Evolutionary conservation across 2,329 filamentous ascomycete species (phyloP).

Genomic region (Aureobasidium sp.): DNA sequence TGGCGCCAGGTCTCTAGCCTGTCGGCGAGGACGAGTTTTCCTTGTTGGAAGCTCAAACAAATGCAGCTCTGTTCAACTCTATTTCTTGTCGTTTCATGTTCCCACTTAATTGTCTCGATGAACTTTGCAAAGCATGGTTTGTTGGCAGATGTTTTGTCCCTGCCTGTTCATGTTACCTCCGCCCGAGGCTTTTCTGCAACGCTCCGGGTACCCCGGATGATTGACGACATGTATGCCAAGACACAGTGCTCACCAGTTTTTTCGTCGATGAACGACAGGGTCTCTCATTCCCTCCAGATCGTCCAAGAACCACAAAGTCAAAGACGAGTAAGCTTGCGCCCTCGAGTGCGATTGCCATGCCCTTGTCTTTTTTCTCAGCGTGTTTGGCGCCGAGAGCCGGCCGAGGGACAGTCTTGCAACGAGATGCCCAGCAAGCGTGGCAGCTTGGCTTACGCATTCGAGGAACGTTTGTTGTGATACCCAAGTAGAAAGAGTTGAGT

Average conservation of each 20-base stretch:
- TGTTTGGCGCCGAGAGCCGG: not conserved
- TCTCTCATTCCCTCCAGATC: not conserved
- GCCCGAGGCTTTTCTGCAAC: no score
- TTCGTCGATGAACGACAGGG: not conserved
- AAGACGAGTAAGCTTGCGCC: not conserved
- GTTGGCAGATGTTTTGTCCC: no score
- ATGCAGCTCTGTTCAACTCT: no score
- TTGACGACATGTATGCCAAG: no score
- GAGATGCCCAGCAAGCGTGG: not conserved
- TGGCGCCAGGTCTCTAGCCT: not conserved
- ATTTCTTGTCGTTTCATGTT: no score
- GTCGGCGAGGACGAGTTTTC: no score
- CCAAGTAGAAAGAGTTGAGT: not conserved
- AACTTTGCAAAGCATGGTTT: not conserved
- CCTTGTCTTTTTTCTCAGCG: no score
- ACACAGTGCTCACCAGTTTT: no score
- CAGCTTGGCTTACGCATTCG: not conserved
- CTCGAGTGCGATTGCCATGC: not conserved
- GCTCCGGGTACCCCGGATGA: no score
- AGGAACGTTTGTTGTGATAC: not conserved
- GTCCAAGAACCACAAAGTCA: not conserved
- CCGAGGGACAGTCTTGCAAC: not conserved
- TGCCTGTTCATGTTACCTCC: no score
- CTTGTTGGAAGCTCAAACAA: no score
- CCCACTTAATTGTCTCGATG: no score